Conservation (phyloP, 2,329 filamentous ascomycete species). For the Botrytis fabae region DNA sequence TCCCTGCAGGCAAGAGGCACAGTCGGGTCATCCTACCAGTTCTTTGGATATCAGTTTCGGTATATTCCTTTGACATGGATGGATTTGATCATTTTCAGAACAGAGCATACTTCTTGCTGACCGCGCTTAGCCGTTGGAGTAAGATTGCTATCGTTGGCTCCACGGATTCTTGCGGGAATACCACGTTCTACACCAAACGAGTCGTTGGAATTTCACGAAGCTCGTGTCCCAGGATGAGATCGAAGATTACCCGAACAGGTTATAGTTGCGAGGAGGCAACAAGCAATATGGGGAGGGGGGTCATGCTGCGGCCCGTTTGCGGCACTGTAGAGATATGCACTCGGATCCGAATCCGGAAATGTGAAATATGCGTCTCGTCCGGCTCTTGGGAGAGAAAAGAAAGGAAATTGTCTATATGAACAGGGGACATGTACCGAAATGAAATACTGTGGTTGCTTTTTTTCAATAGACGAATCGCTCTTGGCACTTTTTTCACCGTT, state of each 20-base stretch:
- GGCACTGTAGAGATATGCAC: constrained; percentile 33
- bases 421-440: background rate
- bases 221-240: background rate
- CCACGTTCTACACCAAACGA: background rate
- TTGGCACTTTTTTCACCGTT: constrained; percentile 24
- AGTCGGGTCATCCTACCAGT: constrained; percentile 26
- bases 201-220: background rate
- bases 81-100: constrained; percentile 4
- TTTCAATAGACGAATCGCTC: background rate
- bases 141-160: constrained; percentile 7
- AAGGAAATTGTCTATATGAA: background rate
- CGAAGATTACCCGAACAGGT: constrained; percentile 9
- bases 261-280: constrained; percentile 17
- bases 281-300: constrained; percentile 14
- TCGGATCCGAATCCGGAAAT: constrained; percentile 27
- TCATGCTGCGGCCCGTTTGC: constrained; percentile 28
- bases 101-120: background rate
- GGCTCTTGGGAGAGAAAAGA: background rate
- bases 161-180: background rate
- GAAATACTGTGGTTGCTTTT: background rate
- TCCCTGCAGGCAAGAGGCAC: constrained; percentile 39
- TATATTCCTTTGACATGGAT: constrained; percentile 18
- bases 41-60: constrained; percentile 1
- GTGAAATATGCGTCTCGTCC: background rate
- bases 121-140: constrained; percentile 20